Base-by-base conservation (phyloP, 2,329 filamentous ascomycete genomes). In the Teratosphaeria gauchensis region DNA sequence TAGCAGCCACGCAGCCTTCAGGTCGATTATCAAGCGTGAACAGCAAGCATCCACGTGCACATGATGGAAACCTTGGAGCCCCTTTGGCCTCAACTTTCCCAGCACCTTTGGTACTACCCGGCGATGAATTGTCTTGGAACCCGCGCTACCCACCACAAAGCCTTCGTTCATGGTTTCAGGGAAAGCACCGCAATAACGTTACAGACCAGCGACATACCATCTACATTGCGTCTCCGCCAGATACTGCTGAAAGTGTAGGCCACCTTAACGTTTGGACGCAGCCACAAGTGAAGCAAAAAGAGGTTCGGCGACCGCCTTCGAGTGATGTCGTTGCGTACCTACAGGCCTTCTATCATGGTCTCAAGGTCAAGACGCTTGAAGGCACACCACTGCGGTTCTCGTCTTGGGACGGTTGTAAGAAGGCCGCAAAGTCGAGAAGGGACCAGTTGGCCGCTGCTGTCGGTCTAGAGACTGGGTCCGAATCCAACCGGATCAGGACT, bases 91-190 rank as follows among this genome's bases (percentile, higher is more conserved):
- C 61, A 1, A 65, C 64, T 1, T 88, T 85, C 61, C 84, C 84
- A 0, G 81, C 74, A 0, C 83, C 84, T 0, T 67, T 88, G 5
- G 73, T 86, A 0, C 71, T 88, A 0, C 84, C 85, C 0, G 76
- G 74, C 2, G 84, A 87, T 65, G 81, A 82, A 21, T 74, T 88
- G 1, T 77, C 79, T 0, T 70, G 76, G 35, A 79, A 86, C 46
- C 79, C 81, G 0, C 72, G 78, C 4, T 76, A 75, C 46, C 73
- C 77, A 1, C 71, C 78, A 0, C 84, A 88, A 62, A 80, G 75
- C 46, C 72, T 83, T 51, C 73, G 75, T 31, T 74, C 76, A 0
- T 87, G 83, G 82, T 62, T 76, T 1, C 64, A 74, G 0, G 71
- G 73, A 30, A 72, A 73, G 6, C 63, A 73, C 5, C 75, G 82